Percentiles rank a stretch among this genome's conserved stretches.
These are phyloP conservation scores for Cryptosporidium meleagridis DNA, from an alignment of 169 alveolate species.

Conservation along the genomic window DNA sequence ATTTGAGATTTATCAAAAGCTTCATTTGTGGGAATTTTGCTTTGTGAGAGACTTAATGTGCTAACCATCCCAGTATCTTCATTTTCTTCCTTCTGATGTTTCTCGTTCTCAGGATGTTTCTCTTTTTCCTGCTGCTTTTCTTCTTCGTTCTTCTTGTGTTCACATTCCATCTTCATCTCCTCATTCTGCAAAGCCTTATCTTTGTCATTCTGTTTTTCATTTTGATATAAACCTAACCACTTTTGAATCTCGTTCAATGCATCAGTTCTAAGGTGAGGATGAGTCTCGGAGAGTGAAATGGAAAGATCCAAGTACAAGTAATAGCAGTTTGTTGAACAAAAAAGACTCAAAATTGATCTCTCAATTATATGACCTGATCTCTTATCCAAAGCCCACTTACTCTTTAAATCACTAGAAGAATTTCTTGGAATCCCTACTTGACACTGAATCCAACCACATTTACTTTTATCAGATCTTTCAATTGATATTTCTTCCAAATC, in stretches of 20 bases:
- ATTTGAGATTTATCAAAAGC: not conserved
- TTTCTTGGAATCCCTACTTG: slow-evolving; percentile 7
- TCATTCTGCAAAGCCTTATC: not conserved
- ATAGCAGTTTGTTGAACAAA: slow-evolving; percentile 60
- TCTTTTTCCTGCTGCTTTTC: no score
- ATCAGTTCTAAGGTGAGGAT: slow-evolving; percentile 57
- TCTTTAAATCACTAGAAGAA: not conserved
- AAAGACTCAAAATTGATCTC: slow-evolving; percentile 20
- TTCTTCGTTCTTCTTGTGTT: no score
- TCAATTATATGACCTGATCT: slow-evolving; percentile 44
- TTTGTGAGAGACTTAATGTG: not conserved
- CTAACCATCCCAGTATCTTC: not conserved
- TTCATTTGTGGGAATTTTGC: not conserved
- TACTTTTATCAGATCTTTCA: slow-evolving; percentile 33
- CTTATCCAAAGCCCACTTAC: slow-evolving; percentile 43
- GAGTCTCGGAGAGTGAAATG: slow-evolving; percentile 7
- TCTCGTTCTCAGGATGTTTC: no score
- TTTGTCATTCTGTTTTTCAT: not conserved
- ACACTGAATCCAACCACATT: slow-evolving; percentile 60
- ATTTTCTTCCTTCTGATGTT: not conserved
- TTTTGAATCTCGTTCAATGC: slow-evolving; percentile 2
- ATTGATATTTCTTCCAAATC: slow-evolving; percentile 68
- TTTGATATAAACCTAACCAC: slow-evolving; percentile 16
- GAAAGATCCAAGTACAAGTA: slow-evolving; percentile 13
- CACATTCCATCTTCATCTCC: not conserved